A percentile compares a stretch with the other conserved stretches of the same genome.
Conservation (phyloP, 805 yeast species). For the Starmera dryadoides region DNA sequence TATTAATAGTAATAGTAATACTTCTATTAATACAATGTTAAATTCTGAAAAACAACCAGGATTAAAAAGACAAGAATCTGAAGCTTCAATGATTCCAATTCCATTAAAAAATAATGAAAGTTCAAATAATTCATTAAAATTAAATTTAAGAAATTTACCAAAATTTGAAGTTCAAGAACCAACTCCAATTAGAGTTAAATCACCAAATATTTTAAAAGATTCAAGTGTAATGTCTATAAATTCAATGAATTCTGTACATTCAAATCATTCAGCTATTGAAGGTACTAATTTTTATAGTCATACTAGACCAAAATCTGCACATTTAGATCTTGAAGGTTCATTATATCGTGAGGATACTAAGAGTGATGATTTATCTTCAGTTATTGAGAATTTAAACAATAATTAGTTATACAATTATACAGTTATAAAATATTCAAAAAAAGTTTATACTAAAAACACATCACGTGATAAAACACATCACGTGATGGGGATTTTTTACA, state of each 20-base stretch:
- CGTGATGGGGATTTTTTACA: no score
- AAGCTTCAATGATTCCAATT: no score
- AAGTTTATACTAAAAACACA: neutral
- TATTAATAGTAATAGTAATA: constrained; percentile 1
- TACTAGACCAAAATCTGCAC: neutral
- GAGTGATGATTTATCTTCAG: neutral
- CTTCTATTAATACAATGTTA: no score
- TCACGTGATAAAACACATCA: no score
- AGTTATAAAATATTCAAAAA: neutral
- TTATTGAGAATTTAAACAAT: neutral
- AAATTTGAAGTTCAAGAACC: constrained; percentile 6
- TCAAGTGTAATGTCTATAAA: neutral
- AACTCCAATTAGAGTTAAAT: constrained; percentile 5
- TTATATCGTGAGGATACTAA: neutral
- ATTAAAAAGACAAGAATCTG: no score
- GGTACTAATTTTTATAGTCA: no score
- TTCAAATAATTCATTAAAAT: no score
- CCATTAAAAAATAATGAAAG: no score
- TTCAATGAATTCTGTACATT: neutral
- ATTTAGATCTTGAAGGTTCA: neutral
- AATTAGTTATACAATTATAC: neutral
- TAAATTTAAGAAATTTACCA: constrained; percentile 1
- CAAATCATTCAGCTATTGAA: no score
- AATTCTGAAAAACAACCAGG: no score
- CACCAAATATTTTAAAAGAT: neutral